Evolutionary conservation across 208 protist species (phyloP), one percentile per base, ranked within the genome.

Genomic region (Novymonas esmeraldas): DNA sequence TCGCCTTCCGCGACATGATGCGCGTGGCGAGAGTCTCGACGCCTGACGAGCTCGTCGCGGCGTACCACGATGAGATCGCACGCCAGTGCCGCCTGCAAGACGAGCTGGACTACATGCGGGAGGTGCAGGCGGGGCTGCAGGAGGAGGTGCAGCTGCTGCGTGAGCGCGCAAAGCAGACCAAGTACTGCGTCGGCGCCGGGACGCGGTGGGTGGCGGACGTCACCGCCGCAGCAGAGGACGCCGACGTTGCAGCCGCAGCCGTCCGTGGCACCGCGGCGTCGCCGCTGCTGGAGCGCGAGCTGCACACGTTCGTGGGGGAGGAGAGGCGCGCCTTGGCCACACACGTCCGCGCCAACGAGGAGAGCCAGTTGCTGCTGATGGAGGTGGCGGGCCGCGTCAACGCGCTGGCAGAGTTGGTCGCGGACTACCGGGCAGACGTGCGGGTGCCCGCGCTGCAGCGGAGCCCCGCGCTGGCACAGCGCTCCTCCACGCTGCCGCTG

Each of bases 1-100:
- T 92, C 36, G 85, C 89, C 10, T 97, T 98, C 72, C 81, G 82
- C 7, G 79, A 82, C 46, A 97, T 98, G 73, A 91, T 98, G 77
- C 88, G 87, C 31, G 82, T 86, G 13, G 97, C 96, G 0, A 83
- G 93, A 41, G 87, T 90, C 2, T 34, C 34, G 22, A 72, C 63
- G 0, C 49, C 84, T 20, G 78, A 83, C 9, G 66, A 63, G 14
- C 67, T 94, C 26, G 61, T 88, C 4, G 36, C 28, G 2, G 78
- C 74, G 9, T 85, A 88, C 44, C 70, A 85, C 11, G 46, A 58
- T 49, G 79, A 94, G 70, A 75, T 89, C 45, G 82, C 85, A 26
- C 75, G 81, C 28, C 88, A 95, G 50, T 49, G 71, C 11, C 81
- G 94, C 58, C 74, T 98, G 49, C 49, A 69, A n/a, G 68, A 83